Base-by-base conservation (phyloP, 805 yeast genomes). In the Saccharomycopsis malanga region DNA sequence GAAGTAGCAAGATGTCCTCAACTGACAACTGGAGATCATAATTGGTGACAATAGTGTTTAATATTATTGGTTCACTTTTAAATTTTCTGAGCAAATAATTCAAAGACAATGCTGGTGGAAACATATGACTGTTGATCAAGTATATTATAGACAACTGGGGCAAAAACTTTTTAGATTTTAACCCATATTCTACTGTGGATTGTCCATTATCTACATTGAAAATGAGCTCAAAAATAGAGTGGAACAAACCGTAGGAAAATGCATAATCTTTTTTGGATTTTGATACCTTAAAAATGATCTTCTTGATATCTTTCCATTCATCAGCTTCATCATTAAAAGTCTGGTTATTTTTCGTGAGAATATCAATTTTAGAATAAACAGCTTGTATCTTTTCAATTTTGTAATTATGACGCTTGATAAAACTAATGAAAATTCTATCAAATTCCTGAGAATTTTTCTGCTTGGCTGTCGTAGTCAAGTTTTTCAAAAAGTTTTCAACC, bases 131-230 rank as follows among this genome's bases (percentile, higher is more conserved):
- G 29, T 39, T 47, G n/a, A 47, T 22, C 9, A 50, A 38, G 24
- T 43, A 50, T 14, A 50, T 43, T n/a, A 43, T 20, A 10, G 48
- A 30, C 23, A 50, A 40, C 27, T 44, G 34, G 2, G 53, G 53
- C 21, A 50, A 27, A 34, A 50, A 46, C 12, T 50, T 41, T 18
- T 25, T 25, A 20, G 23, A 23, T 24, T 20, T 39, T 15, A 46
- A 39, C 14, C 18, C 21, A 24, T 41, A 41, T 21, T 12, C 35
- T n/a, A n/a, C n/a, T n/a, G n/a, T n/a, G 25, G 25, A 40, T n/a
- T 37, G 18, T 25, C 27, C 36, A 30, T 42, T n/a, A 4, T 45
- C 44, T 7, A 22, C 15, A 18, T 12, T 15, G 34, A 48, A 48
- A 20, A 48, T 34, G 29, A 48, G 27, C 17, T 32, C 25, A 4